Percentiles rank a stretch among this genome's conserved stretches.
These are phyloP conservation scores for Xylaria digitata DNA, from an alignment of 2,329 filamentous ascomycete genomes.

Conservation along the genomic window DNA sequence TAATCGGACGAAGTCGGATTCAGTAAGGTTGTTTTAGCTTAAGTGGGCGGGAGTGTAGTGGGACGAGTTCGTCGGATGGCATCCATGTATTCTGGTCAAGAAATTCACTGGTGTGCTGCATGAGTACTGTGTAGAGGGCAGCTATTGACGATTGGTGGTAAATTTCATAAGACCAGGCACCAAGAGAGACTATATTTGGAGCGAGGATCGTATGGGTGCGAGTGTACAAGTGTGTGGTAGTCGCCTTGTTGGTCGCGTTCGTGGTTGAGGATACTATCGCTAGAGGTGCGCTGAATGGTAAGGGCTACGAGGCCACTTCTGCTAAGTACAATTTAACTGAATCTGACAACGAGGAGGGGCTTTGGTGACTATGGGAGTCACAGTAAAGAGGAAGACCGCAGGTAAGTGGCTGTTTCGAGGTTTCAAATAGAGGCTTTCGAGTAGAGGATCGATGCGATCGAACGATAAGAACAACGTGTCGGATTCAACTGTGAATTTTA, in stretches of 20 bases:
- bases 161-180: constrained; percentile 1
- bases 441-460: background rate
- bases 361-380: background rate
- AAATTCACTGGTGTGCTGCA: constrained; percentile 43
- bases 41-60: constrained; percentile 43
- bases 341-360: constrained; percentile 2
- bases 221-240: background rate
- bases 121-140: constrained; percentile 36
- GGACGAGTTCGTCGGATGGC: constrained; percentile 41
- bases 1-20: constrained; percentile 5
- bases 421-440: constrained; percentile 3
- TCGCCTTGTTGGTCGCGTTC: constrained; percentile 8
- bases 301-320: constrained; percentile 6
- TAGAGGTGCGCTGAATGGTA: constrained; percentile 5
- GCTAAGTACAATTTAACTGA: constrained; percentile 5
- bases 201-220: background rate
- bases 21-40: constrained; percentile 44
- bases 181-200: background rate
- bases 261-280: constrained; percentile 2
- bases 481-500: background rate
- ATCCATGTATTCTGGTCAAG: constrained; percentile 49
- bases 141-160: constrained; percentile 20
- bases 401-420: background rate
- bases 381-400: background rate
- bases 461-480: background rate